Conservation (phyloP, 495 filamentous ascomycete genomes). For the Aspergillus sparsus region DNA sequence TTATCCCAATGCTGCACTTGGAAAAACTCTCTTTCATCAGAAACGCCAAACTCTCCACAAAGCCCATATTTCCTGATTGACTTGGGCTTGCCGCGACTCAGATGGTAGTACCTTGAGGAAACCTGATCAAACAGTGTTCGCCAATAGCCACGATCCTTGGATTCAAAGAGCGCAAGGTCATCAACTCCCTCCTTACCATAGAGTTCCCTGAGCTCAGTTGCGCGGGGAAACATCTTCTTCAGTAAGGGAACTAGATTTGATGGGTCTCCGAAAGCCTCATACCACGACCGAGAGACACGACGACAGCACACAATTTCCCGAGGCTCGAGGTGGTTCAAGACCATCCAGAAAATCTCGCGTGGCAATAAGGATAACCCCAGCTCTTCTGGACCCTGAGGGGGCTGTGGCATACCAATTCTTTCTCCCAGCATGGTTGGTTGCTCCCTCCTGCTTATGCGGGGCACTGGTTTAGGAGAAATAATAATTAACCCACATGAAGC, state of each 20-base stretch:
- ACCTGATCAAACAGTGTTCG: slow-evolving; percentile 53
- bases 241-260: slow-evolving; percentile 48
- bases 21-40: slow-evolving; percentile 44
- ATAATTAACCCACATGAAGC: too few relatives aligned
- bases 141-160: slow-evolving; percentile 32
- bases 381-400: slow-evolving; percentile 9
- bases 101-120: slow-evolving; percentile 57
- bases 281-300: slow-evolving; percentile 56
- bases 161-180: not conserved
- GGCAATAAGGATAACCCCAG: slow-evolving; percentile 37
- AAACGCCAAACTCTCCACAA: slow-evolving; percentile 38
- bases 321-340: slow-evolving; percentile 47
- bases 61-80: slow-evolving; percentile 49
- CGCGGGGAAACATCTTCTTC: slow-evolving; percentile 54
- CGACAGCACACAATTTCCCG: slow-evolving; percentile 56
- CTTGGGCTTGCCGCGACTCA: slow-evolving; percentile 51
- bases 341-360: slow-evolving; percentile 46
- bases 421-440: slow-evolving; percentile 16
- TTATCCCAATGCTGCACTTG: slow-evolving; percentile 59
- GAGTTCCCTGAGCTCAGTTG: slow-evolving; percentile 52
- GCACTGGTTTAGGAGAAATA: not conserved
- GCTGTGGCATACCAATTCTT: slow-evolving; percentile 7
- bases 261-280: slow-evolving; percentile 53
- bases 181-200: slow-evolving; percentile 5
- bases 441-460: slow-evolving; percentile 5